Base-by-base conservation (phyloP, 495 filamentous ascomycete genomes). In the Poronia punctata region DNA sequence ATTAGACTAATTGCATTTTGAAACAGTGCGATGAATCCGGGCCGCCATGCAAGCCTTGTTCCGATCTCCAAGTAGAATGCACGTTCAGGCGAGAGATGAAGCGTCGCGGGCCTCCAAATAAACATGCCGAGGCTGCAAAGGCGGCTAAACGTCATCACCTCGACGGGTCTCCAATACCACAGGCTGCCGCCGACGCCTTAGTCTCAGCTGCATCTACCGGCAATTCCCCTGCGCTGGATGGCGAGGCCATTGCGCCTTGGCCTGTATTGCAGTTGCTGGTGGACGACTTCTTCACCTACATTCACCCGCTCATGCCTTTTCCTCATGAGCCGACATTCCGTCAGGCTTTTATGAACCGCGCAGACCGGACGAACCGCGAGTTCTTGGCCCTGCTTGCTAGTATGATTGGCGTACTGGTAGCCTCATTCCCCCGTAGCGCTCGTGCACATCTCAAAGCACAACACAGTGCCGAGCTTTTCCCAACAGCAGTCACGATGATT, bases 271-370 rank as follows among this genome's bases (percentile, higher is more conserved):
- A 78, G 30, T 64, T 78, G 3, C 69, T 93, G 5, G 67, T 95
- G 9, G 84, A 90, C 56, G 88, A 95, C 63, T 93, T 85, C 63
- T 93, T 93, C 54, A 88, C 79, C 6, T 90, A 88, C 56, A 87
- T 93, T 38, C 84, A 95, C 53, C 88, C 88, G 1, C 66, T 95
- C n/a, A 71, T 79, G 22, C 88, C 88, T 0, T 75, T 95, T 34
- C 88, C 88, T 0, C 88, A 95, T 57, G 85, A 93, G 46, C 83
- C 83, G 0, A 79, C 82, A n/a, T 93, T 93, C 48, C 75, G 86
- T 22, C 71, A 74, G 38, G 79, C 82, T 3, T 82, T 90, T 52
- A 66, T 70, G 10, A 71, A 66, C 25, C 72, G 86, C 25, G 80
- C 88, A 49, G 86, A 95, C 59, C 59, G 75, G 20, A 76, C 64